These are phyloP conservation scores for Aspergillus egyptiacus DNA, from an alignment of 495 filamentous ascomycete species.

Conservation along the genomic window DNA sequence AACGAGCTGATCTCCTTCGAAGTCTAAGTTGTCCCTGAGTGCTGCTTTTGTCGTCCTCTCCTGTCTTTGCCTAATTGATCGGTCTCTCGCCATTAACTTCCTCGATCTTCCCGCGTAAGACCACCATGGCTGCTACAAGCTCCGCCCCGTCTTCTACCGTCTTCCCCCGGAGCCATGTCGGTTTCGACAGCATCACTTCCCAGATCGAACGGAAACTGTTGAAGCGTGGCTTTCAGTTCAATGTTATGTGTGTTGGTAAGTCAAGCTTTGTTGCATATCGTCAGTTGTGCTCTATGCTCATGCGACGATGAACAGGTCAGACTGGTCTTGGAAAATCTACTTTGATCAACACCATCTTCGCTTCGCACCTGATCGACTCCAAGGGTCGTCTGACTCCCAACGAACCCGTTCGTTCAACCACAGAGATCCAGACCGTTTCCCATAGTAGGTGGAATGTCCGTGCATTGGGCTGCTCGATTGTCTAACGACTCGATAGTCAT, in stretches of 20 bases:
- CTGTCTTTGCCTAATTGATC: constrained; percentile 1
- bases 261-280: constrained; percentile 17
- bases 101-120: constrained; percentile 4
- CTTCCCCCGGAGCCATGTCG: constrained; percentile 94
- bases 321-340: constrained; percentile 98
- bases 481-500: constrained; percentile 53
- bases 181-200: constrained; percentile 97
- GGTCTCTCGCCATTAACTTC: neutral
- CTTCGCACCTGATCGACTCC: constrained; percentile 97
- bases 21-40: constrained; percentile 1
- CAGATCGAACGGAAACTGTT: constrained; percentile 99
- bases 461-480: neutral
- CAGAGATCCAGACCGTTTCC: constrained; percentile 94
- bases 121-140: constrained; percentile 50
- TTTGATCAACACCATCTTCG: constrained; percentile 99
- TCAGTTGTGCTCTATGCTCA: constrained; percentile 13
- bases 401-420: constrained; percentile 89
- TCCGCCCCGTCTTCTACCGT: constrained; percentile 52
- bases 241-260: constrained; percentile 99
- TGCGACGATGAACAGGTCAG: constrained; percentile 59
- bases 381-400: constrained; percentile 90
- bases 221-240: constrained; percentile 99
- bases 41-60: neutral
- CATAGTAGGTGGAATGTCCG: constrained; percentile 56
- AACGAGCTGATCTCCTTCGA: constrained; percentile 10